These are phyloP conservation scores for Parathielavia appendiculata DNA, from an alignment of 495 filamentous ascomycete species.

Conservation along the genomic window DNA sequence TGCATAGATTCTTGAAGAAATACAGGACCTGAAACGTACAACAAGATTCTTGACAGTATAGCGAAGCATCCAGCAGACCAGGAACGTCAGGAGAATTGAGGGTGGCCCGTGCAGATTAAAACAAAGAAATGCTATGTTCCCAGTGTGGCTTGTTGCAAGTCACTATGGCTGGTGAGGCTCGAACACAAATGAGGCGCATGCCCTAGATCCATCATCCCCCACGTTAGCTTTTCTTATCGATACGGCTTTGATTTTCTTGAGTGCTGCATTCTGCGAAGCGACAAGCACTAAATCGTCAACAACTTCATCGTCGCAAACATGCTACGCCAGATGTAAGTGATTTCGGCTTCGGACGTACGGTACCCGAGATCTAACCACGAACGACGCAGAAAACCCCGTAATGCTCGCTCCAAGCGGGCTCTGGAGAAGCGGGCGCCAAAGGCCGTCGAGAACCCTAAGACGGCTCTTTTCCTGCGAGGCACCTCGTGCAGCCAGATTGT, in stretches of 20 bases:
- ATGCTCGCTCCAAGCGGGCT: constrained; percentile 87
- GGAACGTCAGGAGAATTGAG: neutral
- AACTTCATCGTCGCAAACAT: constrained; percentile 14
- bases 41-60: too few species aligned
- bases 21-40: too few species aligned
- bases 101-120: constrained; percentile 5
- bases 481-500: constrained; percentile 71
- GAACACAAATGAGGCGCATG: neutral
- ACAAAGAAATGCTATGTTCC: neutral
- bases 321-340: constrained; percentile 35
- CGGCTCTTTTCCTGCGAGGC: constrained; percentile 76
- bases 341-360: neutral
- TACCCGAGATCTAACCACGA: constrained; percentile 6
- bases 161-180: neutral
- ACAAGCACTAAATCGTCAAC: neutral
- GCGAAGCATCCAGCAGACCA: too few species aligned
- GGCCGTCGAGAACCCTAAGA: constrained; percentile 78
- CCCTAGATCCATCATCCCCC: neutral
- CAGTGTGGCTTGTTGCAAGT: too few species aligned
- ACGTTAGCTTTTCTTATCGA: constrained; percentile 21
- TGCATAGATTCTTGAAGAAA: too few species aligned
- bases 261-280: neutral
- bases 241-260: constrained; percentile 23
- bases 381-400: constrained; percentile 71
- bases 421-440: constrained; percentile 91